A percentile compares a stretch with the other conserved stretches of the same genome.
These are phyloP conservation scores for Lignosus rhinocerotis DNA, from an alignment of 1,284 basidiomycete genomes.

Conservation along the genomic window DNA sequence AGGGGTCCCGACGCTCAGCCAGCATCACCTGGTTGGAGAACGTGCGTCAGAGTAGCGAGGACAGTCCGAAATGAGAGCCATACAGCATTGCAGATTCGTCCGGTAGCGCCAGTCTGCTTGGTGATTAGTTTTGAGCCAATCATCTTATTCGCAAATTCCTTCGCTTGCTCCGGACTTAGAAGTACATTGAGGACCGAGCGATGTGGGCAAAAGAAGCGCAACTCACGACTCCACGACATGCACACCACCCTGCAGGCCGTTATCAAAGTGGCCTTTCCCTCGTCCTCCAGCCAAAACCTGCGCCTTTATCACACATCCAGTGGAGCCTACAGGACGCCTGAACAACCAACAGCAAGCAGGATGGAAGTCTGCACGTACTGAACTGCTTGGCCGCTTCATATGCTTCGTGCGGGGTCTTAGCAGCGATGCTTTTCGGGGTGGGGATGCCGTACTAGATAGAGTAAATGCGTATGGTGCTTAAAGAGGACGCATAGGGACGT, in stretches of 20 bases:
- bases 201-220: not conserved
- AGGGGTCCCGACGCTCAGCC: conserved; percentile 90
- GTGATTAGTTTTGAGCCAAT: conserved; percentile 96
- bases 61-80: conserved; percentile 28
- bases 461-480: not conserved
- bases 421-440: conserved; percentile 91
- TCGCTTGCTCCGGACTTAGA: conserved; percentile 83
- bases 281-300: conserved; percentile 98
- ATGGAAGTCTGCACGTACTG: conserved; percentile 46
- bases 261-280: conserved; percentile 98
- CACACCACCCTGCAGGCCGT: conserved; percentile 96
- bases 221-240: conserved; percentile 89
- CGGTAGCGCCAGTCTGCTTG: conserved; percentile 95
- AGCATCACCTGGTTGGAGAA: conserved; percentile 83
- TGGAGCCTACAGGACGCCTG: conserved; percentile 46
- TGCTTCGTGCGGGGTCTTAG: conserved; percentile 89
- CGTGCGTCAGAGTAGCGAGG: not conserved
- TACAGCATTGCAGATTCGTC: conserved; percentile 94
- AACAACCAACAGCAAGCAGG: not conserved
- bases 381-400: conserved; percentile 88
- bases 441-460: conserved; percentile 85
- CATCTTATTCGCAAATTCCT: conserved; percentile 91
- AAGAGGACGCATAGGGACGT: not conserved
- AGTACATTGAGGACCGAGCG: not conserved
- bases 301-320: conserved; percentile 92